Conservation (phyloP, 2,329 filamentous ascomycete species). For the Colletotrichum sp. region DNA sequence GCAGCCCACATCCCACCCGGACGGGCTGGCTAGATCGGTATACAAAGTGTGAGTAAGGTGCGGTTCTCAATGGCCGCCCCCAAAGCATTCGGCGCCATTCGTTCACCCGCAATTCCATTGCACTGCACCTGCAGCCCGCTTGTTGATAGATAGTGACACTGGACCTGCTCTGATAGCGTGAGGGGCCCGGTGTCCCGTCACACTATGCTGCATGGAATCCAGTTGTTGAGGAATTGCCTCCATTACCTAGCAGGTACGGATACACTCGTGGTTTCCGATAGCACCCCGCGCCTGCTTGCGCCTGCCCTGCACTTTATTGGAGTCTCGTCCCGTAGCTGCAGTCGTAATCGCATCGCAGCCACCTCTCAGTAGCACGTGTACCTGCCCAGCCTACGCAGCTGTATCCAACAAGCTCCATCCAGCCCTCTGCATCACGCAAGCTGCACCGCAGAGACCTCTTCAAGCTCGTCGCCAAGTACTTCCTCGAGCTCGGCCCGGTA, state of each 20-base stretch:
- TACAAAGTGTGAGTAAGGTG: neutral
- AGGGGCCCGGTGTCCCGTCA: neutral
- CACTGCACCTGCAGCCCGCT: neutral
- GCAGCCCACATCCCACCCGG: neutral
- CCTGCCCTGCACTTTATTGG: neutral
- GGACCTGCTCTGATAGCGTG: neutral
- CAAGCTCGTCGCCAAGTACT: neutral
- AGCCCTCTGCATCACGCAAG: neutral
- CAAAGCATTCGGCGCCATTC: neutral
- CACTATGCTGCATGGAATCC: neutral
- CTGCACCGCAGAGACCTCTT: neutral
- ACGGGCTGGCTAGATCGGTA: neutral
- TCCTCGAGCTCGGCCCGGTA: neutral
- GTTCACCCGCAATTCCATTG: neutral
- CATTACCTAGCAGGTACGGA: too few relatives aligned
- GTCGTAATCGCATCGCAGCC: constrained; percentile 6
- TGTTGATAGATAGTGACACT: neutral
- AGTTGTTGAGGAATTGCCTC: neutral
- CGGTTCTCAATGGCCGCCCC: neutral
- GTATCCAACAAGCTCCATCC: neutral
- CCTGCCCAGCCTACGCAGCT: neutral
- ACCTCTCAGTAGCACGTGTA: neutral
- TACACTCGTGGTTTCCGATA: neutral
- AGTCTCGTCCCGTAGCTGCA: neutral
- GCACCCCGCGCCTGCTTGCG: neutral